Base-by-base conservation (phyloP, 257 asterid genomes). In the Pogostemon cablin region DNA sequence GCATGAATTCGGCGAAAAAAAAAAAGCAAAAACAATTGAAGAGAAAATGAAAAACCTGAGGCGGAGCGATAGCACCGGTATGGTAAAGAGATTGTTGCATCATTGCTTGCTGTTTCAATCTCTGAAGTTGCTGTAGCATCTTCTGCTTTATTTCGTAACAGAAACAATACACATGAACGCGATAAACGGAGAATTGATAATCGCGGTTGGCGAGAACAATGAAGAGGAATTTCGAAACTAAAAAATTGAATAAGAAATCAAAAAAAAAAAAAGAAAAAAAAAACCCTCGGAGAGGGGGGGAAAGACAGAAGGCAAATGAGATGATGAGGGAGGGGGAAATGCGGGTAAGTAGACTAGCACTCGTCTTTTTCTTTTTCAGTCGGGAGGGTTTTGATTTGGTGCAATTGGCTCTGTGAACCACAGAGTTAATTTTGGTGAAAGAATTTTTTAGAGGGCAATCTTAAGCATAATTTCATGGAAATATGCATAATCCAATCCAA, bases 61-160 rank as follows among this genome's bases (percentile, higher is more conserved):
- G 87, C 72, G 86, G 82, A 43, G 88, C 89, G 48, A 88, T 62
- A 50, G 86, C 85, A 43, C 89, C 90, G 34, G 97, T 95, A 65
- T 88, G 95, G 72, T 88, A 91, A 35, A 91, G 88, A 15, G 97
- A 83, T 64, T 88, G 95, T 78, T 90, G 97, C 96, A 88, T 87
- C 82, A 91, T 49, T 35, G 90, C 92, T 70, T 87, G 95, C 79
- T 87, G 95, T 83, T 84, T 86, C 84, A 84, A 53, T 85, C 90
- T 81, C 77, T 79, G 92, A 62, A 82, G 88, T 72, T 81, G 89
- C 72, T 87, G 91, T 34, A 84, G 86, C 85, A 79, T 67, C 88
- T 67, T 79, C 62, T 72, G 40, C 56, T 34, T 38, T 10, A 39
- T 53, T 61, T 52, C 57, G 73, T 41, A 41, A 56, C 61, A 35